These are phyloP conservation scores for Trichosanthes truncata DNA, from an alignment of 306 rosid species.

Conservation along the genomic window DNA sequence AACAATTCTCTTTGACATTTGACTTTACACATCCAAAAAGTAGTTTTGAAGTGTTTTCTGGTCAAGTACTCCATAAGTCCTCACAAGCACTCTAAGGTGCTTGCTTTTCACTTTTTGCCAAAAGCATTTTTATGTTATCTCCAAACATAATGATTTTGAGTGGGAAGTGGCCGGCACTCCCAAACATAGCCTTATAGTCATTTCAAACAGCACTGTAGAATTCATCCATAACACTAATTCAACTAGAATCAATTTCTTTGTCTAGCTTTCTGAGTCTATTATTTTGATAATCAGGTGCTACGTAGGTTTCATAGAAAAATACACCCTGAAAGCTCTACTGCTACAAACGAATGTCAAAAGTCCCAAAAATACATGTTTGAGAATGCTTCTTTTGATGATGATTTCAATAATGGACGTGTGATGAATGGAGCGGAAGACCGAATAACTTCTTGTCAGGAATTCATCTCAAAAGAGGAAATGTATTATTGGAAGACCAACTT, in stretches of 20 bases:
- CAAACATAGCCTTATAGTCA: not conserved
- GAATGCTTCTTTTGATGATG: slow-evolving; percentile 21
- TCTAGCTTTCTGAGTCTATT: slow-evolving; percentile 14
- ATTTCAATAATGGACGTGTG: slow-evolving; percentile 19
- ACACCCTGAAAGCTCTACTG: slow-evolving; percentile 47
- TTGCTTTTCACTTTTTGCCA: not conserved
- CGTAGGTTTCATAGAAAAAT: slow-evolving; percentile 58
- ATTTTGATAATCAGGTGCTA: slow-evolving; percentile 47
- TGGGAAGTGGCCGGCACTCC: not conserved
- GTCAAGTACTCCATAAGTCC: not conserved
- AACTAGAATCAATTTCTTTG: not conserved
- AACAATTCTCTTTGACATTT: not conserved
- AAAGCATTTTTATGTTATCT: not conserved
- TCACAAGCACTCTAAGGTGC: not conserved
- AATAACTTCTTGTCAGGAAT: slow-evolving; percentile 19
- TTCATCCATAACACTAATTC: not conserved
- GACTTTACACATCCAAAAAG: not conserved
- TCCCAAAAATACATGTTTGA: slow-evolving; percentile 27
- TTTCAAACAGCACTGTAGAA: not conserved
- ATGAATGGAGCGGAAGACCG: slow-evolving; percentile 21
- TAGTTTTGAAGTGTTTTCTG: not conserved
- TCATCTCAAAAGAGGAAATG: slow-evolving; percentile 25
- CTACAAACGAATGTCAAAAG: slow-evolving; percentile 20
- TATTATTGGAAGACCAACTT: slow-evolving; percentile 22
- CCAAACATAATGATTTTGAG: not conserved